Evolutionary conservation across 371 early-diverging fungal genomes (phyloP), one percentile per base, ranked within the genome.

Genomic region (Chytridium lagenaria): DNA sequence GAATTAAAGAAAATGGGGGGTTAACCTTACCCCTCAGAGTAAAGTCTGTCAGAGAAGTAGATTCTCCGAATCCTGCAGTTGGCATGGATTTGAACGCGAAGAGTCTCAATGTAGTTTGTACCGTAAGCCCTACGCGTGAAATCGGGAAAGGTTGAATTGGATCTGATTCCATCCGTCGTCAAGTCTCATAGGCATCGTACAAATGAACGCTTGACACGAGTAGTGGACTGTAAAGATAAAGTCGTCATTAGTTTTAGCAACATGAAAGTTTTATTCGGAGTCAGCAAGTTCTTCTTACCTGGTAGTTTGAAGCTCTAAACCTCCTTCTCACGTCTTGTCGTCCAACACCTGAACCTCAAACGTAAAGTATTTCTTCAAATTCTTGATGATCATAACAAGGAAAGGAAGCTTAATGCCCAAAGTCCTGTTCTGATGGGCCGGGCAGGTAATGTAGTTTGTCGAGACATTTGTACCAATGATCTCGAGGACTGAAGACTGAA

Each of bases 121-220:
- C 95, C 95, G 80, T 95, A 98, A 0, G 92, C 92, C 28, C 92
- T 89, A 50, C 91, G 88, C 1, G 93, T 92, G 78, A 92, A 93
- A 75, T 95, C 94, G n/a, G 0, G 88, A 89, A 68, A 98, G 76
- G 78, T 98, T 92, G 77, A 96, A 86, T 55, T 92, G 90, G 71
- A 98, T 88, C 77, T 97, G 95, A 80, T 98, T 98, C 98, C 98
- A 98, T 5, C 95, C 97, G 70, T 92, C 89, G 78, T 98, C 98
- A 50, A 98, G 84, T 2, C 95, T 90, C 90, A 98, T 86, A 0
- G 97, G 98, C 95, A 98, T 92, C 0, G 94, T 93, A 49, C 93
- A 90, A 61, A 98, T 93, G 67, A 90, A 91, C 10, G 93, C 61
- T 94, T 92, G 33, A 96, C 92, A 23, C 91, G 90, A 2, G 96